Base-by-base conservation (phyloP, 257 asterid genomes). In the Solanum megistacrolobum region DNA sequence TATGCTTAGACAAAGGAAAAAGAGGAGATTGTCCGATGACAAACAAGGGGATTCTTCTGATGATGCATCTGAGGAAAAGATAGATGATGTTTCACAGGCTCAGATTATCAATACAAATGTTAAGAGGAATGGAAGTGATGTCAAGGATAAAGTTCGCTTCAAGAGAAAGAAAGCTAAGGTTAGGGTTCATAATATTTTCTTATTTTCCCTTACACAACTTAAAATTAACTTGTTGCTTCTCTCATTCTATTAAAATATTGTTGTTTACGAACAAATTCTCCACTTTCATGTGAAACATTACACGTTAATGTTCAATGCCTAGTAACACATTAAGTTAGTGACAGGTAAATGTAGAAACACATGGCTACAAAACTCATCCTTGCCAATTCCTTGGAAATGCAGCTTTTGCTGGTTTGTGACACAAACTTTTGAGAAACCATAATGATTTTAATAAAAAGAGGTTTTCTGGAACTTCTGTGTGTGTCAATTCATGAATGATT, bases 11-110 rank as follows among this genome's bases (percentile, higher is more conserved):
- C 32, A 41, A 16, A 91, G 62, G 90, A 95, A 87, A 89, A 94
- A 84, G 88, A 91, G 86, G 89, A 91, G 72, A 87, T 75, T 68
- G 32, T 87, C 90, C 60, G 84, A 41, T 86, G 94, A 91, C 88
- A 95, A 90, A 90, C 89, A 86, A 83, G 83, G 86, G 81, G 90
- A 92, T 88, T 88, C 96, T 91, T 89, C 94, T 25, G 92, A 91
- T 32, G 92, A 92, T 91, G 93, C 84, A 84, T 88, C 91, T 71
- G 93, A 86, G 89, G 92, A 83, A 65, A 74, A 88, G 66, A 89
- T 31, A 78, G 91, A 88, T 66, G 89, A 86, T 58, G 58, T 71
- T 41, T 86, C 86, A 66, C 91, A 83, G 87, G n/a, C 43, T 27
- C 93, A 68, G 89, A 89, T 27, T 85, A 38, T 60, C 86, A 90